phyloP scores from a whole-genome alignment of 768 basidiomycete genomes.

The Tulasnella calospora region DNA sequence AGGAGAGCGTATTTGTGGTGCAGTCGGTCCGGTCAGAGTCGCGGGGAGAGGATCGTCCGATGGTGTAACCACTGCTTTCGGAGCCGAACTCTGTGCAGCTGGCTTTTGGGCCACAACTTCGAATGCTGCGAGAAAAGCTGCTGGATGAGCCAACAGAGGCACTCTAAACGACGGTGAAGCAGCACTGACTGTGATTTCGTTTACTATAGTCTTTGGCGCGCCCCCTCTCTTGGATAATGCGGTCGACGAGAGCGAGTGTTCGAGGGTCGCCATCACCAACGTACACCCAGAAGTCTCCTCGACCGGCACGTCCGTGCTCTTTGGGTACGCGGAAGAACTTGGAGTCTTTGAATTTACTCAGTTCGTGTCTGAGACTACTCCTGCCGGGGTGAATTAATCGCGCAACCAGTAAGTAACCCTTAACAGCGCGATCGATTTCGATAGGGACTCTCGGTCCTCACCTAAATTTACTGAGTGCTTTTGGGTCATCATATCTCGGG shows the following conservation, averaged over 20 bases:
- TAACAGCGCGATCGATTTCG: neutral
- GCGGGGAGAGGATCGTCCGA: neutral
- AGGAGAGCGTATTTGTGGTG: neutral
- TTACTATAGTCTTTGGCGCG: neutral
- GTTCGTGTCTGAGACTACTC: neutral
- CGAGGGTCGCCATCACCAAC: neutral
- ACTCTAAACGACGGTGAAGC: neutral
- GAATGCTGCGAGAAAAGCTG: neutral
- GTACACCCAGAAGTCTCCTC: neutral
- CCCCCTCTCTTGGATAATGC: neutral
- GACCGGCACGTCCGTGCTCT: neutral
- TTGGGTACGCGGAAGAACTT: constrained; percentile 1
- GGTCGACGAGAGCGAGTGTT: neutral
- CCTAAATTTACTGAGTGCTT: neutral
- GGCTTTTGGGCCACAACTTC: neutral
- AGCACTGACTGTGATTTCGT: neutral
- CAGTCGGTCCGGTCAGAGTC: neutral
- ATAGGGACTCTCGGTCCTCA: neutral
- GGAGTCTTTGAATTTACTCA: neutral
- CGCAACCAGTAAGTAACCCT: neutral
- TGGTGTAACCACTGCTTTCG: neutral
- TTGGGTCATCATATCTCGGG: neutral
- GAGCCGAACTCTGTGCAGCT: neutral
- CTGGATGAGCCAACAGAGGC: neutral
- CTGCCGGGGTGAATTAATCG: neutral